These are phyloP conservation scores for Apiotrichum veenhuisii DNA, from an alignment of 1,284 basidiomycete species.

Conservation along the genomic window DNA sequence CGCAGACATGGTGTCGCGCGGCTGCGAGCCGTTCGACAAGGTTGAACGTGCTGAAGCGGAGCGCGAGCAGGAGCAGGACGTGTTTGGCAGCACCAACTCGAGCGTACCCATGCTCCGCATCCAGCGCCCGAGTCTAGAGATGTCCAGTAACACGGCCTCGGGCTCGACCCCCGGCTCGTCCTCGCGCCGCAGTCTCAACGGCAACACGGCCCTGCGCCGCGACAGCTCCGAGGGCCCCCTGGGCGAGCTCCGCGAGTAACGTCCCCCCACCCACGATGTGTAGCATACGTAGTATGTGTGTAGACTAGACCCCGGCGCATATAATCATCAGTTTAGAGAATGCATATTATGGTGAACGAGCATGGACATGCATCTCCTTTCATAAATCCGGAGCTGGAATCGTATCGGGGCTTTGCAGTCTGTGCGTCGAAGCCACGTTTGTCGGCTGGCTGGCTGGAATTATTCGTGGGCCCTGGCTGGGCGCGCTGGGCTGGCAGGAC, in stretches of 20 bases:
- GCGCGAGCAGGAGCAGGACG: constrained; percentile 1
- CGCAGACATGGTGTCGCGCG: background rate
- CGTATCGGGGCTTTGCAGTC: no score
- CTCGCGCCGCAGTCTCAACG: background rate
- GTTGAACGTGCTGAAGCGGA: no score
- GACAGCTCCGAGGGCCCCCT: background rate
- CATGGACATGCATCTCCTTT: no score
- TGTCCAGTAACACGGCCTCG: background rate
- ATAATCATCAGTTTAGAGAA: no score
- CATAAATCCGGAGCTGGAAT: no score
- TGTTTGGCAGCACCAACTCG: constrained; percentile 8
- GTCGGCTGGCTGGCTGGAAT: no score
- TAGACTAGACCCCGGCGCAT: background rate
- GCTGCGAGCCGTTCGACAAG: no score
- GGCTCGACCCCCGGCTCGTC: background rate
- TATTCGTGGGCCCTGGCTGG: no score
- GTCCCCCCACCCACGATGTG: background rate
- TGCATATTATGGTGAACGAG: no score
- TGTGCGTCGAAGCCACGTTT: no score
- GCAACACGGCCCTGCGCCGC: no score
- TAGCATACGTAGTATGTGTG: background rate
- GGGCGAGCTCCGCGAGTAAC: background rate
- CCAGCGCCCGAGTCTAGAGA: constrained; percentile 17
- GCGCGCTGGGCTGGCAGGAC: no score
- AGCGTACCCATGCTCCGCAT: constrained; percentile 9